Percentiles rank a stretch among this genome's conserved stretches.
phyloP scores from a whole-genome alignment of 768 basidiomycete species.

The Russula compacta region DNA sequence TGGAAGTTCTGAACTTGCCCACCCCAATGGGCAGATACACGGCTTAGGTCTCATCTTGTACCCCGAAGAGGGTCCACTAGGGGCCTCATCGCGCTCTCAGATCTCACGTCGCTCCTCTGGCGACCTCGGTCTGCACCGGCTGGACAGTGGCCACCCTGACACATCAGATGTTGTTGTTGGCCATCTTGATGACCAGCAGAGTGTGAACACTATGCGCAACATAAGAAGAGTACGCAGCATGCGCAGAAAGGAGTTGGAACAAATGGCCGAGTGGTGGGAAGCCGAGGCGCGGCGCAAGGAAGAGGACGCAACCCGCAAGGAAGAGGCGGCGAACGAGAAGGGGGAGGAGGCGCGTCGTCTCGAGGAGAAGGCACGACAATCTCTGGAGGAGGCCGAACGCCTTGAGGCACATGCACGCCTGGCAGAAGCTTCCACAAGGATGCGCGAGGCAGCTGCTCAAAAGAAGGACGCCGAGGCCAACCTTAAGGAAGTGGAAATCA shows the following conservation, averaged over 20 bases:
- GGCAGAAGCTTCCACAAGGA: constrained; percentile 22
- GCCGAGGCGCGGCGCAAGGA: constrained; percentile 18
- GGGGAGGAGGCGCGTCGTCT: constrained; percentile 22
- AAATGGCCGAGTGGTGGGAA: constrained; percentile 18
- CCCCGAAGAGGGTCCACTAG: constrained; percentile 18
- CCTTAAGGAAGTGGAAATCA: constrained; percentile 24
- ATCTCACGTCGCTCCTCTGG: constrained; percentile 15
- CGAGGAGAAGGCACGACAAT: constrained; percentile 21
- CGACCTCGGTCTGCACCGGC: constrained; percentile 8
- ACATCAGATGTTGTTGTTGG: constrained; percentile 14
- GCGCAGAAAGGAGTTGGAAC: constrained; percentile 20
- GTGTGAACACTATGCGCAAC: constrained; percentile 12
- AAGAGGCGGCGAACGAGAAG: constrained; percentile 22
- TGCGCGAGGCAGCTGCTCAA: constrained; percentile 19
- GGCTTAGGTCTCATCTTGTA: constrained; percentile 27
- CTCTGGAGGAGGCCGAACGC: constrained; percentile 19
- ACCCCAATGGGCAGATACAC: constrained; percentile 32
- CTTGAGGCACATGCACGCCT: constrained; percentile 20
- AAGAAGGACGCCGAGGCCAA: constrained; percentile 17
- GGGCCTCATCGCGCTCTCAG: constrained; percentile 9
- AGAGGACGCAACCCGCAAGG: constrained; percentile 26
- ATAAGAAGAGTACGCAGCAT: constrained; percentile 10
- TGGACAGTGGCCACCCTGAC: constrained; percentile 5
- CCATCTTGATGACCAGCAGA: constrained; percentile 14
- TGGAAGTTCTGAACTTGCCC: background rate